Evolutionary conservation across 129 eudicot genomes (phyloP).

Genomic region (Flaveria linearis): DNA sequence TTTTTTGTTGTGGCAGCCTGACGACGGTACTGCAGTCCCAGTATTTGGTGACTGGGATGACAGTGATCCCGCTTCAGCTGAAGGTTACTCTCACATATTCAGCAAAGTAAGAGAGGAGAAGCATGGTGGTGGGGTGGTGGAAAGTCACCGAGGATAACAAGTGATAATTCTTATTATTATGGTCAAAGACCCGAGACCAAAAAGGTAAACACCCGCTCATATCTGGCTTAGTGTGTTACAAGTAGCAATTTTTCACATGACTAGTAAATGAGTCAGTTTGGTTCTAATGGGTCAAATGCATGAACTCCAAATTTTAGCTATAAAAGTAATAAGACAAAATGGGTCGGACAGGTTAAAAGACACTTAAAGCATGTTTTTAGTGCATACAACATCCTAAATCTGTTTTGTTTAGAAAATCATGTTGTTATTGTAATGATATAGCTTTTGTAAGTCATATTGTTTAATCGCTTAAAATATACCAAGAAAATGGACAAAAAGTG

Average conservation of each 20-base stretch:
- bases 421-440: neutral
- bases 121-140: conserved; percentile 54
- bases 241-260: neutral
- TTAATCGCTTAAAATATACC: neutral
- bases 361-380: neutral
- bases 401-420: neutral
- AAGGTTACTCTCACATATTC: conserved; percentile 68
- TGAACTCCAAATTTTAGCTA: neutral
- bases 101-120: conserved; percentile 71
- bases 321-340: neutral
- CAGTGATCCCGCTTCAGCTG: conserved; percentile 73
- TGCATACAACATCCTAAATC: neutral
- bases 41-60: conserved; percentile 90
- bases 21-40: conserved; percentile 67
- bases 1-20: conserved; percentile 48
- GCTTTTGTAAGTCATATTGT: neutral
- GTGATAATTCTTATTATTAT: conserved; percentile 45
- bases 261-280: neutral
- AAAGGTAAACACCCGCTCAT: conserved; percentile 47
- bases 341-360: neutral
- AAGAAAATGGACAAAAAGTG: neutral
- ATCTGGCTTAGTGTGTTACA: neutral
- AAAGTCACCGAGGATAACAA: conserved; percentile 53
- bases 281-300: neutral
- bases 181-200: conserved; percentile 42